These are phyloP conservation scores for Phialophora expanda DNA, from an alignment of 2,329 filamentous ascomycete species.

Conservation along the genomic window DNA sequence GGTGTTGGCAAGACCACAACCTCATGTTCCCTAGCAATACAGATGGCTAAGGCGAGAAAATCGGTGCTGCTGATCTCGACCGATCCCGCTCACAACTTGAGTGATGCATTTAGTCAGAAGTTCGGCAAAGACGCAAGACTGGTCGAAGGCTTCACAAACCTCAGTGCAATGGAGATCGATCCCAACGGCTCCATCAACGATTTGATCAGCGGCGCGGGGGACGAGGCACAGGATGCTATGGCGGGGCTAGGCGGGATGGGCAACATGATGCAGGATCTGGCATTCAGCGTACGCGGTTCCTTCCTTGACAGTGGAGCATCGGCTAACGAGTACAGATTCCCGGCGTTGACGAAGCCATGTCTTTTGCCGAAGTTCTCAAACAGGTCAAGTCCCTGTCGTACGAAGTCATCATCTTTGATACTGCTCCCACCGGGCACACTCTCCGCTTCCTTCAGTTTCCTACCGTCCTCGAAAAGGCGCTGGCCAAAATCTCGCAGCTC, in stretches of 20 bases:
- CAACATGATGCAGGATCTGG: constrained; percentile 98
- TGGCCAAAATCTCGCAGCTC: constrained; percentile 95
- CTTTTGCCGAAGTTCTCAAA: constrained; percentile 97
- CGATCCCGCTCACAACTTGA: constrained; percentile 96
- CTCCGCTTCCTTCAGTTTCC: constrained; percentile 98
- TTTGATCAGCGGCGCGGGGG: constrained; percentile 78
- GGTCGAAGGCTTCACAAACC: constrained; percentile 87
- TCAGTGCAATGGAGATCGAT: constrained; percentile 99
- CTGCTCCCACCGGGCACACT: constrained; percentile 95
- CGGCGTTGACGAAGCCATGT: constrained; percentile 99
- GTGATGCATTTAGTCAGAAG: constrained; percentile 97
- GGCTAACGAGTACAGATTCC: constrained; percentile 70
- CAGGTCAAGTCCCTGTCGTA: constrained; percentile 99
- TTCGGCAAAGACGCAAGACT: constrained; percentile 98
- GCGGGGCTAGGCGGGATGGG: constrained; percentile 73
- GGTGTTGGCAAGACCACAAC: constrained; percentile 99
- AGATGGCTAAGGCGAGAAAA: constrained; percentile 92
- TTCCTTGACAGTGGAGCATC: neutral
- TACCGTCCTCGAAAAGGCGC: constrained; percentile 94
- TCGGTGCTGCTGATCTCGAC: constrained; percentile 97
- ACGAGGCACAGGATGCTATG: constrained; percentile 71
- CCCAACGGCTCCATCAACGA: constrained; percentile 98
- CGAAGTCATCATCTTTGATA: constrained; percentile 99
- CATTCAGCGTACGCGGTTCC: constrained; percentile 72
- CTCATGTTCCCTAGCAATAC: constrained; percentile 96